phyloP scores from a whole-genome alignment of 257 asterid genomes.

The Prunella vulgaris region DNA sequence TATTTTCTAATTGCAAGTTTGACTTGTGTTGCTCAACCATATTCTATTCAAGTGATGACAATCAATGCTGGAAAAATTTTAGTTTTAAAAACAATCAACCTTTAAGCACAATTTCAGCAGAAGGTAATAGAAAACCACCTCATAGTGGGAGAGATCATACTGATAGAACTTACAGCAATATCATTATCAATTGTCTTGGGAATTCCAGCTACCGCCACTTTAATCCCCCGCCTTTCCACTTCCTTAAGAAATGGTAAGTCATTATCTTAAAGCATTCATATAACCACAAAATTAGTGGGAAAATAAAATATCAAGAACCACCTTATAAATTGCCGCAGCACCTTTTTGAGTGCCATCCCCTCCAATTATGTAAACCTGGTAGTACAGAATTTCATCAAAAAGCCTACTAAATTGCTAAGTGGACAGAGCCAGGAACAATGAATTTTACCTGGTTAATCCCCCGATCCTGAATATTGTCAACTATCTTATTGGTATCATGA shows the following conservation, averaged over 20 bases:
- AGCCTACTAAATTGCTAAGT: neutral
- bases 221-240: constrained; percentile 79
- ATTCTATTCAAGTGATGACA: constrained; percentile 1
- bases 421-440: neutral
- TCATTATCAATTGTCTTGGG: constrained; percentile 98
- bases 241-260: constrained; percentile 49
- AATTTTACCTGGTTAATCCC: constrained; percentile 83
- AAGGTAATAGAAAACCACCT: neutral
- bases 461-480: constrained; percentile 90
- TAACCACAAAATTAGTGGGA: constrained; percentile 12
- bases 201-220: constrained; percentile 90
- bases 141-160: constrained; percentile 9
- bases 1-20: constrained; percentile 2
- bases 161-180: constrained; percentile 62
- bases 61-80: neutral
- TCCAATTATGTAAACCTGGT: constrained; percentile 93
- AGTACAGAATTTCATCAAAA: constrained; percentile 21
- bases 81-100: neutral
- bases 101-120: neutral
- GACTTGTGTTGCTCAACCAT: neutral
- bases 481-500: constrained; percentile 88
- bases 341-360: constrained; percentile 99
- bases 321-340: constrained; percentile 85
- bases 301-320: constrained; percentile 20
- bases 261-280: neutral